phyloP scores from a whole-genome alignment of 2,329 filamentous ascomycete species.

The Fusarium liriodendri region DNA sequence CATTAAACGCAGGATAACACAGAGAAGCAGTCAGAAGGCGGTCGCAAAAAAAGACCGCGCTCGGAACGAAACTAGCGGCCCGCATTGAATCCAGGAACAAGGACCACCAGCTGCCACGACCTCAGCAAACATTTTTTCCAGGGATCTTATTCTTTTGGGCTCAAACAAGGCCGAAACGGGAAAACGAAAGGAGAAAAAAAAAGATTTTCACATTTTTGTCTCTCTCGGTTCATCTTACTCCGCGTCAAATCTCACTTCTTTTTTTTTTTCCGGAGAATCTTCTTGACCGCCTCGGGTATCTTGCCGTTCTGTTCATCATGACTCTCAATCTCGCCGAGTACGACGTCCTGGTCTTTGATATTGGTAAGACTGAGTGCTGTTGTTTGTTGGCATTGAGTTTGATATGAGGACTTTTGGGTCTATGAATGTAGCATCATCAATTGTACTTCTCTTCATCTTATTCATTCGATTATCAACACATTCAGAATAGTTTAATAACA shows the following conservation, averaged over 20 bases:
- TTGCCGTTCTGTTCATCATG: constrained; percentile 23
- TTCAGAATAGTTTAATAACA: constrained; percentile 39
- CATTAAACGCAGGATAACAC: constrained; percentile 6
- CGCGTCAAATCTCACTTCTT: constrained; percentile 4
- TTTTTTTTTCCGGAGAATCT: constrained; percentile 18
- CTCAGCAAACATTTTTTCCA: constrained; percentile 13
- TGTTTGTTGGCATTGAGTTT: constrained; percentile 5
- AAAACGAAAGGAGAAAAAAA: constrained; percentile 1
- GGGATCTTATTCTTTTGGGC: constrained; percentile 9
- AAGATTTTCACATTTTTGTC: neutral
- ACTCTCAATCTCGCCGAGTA: constrained; percentile 43
- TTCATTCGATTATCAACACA: constrained; percentile 7
- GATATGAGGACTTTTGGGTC: constrained; percentile 5
- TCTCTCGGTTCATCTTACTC: constrained; percentile 3
- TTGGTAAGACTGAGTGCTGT: constrained; percentile 46
- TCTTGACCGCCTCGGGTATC: constrained; percentile 29
- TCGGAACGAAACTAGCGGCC: constrained; percentile 33
- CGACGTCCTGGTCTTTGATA: constrained; percentile 51
- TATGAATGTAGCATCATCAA: constrained; percentile 2
- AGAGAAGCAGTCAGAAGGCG: neutral
- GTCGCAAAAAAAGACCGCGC: constrained; percentile 6
- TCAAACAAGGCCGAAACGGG: constrained; percentile 9
- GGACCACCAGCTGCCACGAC: constrained; percentile 30
- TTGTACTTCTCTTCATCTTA: constrained; percentile 10
- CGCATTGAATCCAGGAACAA: constrained; percentile 42